phyloP scores from a whole-genome alignment of 192 early-diverging fungal species.

The Coemansia sp. region DNA sequence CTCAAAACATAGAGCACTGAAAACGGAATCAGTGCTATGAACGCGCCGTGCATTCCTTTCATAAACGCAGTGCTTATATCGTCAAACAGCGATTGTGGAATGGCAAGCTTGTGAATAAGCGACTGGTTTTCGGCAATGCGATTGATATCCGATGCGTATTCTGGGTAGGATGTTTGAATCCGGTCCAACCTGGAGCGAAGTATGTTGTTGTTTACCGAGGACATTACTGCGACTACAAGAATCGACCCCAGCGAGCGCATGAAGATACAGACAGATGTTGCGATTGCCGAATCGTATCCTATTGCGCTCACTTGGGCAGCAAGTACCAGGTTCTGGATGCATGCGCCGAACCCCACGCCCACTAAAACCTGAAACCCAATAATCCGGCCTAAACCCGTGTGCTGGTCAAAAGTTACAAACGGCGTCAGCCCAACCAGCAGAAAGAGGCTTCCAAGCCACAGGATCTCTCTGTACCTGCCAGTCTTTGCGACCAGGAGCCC shows the following conservation, averaged over 20 bases:
- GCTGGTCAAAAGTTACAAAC: constrained; percentile 58
- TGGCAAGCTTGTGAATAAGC: constrained; percentile 37
- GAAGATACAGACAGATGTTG: constrained; percentile 69
- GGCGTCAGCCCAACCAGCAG: constrained; percentile 65
- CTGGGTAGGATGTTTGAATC: constrained; percentile 34
- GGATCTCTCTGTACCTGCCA: constrained; percentile 62
- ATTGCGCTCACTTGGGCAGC: constrained; percentile 69
- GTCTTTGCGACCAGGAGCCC: constrained; percentile 63
- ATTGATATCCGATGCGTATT: constrained; percentile 24
- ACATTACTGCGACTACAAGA: constrained; percentile 39
- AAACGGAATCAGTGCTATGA: constrained; percentile 42
- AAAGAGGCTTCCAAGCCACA: constrained; percentile 62
- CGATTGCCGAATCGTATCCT: constrained; percentile 66
- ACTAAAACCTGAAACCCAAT: constrained; percentile 66
- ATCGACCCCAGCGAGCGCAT: constrained; percentile 50
- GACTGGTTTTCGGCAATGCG: constrained; percentile 55
- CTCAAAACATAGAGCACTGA: constrained; percentile 26
- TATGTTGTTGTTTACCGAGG: constrained; percentile 44
- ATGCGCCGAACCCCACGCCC: constrained; percentile 74
- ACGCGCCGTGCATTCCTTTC: constrained; percentile 39
- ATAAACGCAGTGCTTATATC: constrained; percentile 39
- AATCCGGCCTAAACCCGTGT: constrained; percentile 55
- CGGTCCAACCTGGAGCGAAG: constrained; percentile 30
- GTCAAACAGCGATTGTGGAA: constrained; percentile 30
- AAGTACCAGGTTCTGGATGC: constrained; percentile 73